Percentiles rank a stretch among this genome's conserved stretches.
These are phyloP conservation scores for Penicillium aurantiogriseum DNA, from an alignment of 2,329 filamentous ascomycete species.

Conservation along the genomic window DNA sequence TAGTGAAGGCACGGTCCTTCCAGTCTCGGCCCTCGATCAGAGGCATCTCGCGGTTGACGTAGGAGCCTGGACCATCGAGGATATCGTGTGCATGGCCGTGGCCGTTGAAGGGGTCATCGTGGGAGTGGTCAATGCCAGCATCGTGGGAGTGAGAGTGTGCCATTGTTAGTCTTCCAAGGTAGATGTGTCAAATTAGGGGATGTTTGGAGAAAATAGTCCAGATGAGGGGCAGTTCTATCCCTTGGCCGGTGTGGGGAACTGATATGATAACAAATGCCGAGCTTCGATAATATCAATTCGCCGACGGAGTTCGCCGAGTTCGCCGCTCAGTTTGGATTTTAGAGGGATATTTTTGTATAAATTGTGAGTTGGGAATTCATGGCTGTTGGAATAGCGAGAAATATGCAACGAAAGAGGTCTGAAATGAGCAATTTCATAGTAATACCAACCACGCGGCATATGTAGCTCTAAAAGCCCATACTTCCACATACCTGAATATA, in stretches of 20 bases:
- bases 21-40: conserved; percentile 85
- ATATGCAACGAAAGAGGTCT: background rate
- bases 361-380: background rate
- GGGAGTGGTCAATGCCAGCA: conserved; percentile 42
- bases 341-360: background rate
- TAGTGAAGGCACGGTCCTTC: conserved; percentile 85
- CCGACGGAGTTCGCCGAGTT: conserved; percentile 17
- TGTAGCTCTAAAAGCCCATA: background rate
- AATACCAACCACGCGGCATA: background rate
- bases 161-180: conserved; percentile 19
- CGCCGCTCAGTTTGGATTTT: conserved; percentile 9
- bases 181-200: background rate
- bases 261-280: conserved; percentile 22
- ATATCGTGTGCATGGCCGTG: conserved; percentile 97
- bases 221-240: conserved; percentile 15
- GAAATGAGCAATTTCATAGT: background rate
- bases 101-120: conserved; percentile 57
- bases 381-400: background rate
- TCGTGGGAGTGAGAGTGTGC: conserved; percentile 45
- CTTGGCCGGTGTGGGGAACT: conserved; percentile 14
- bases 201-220: conserved; percentile 3
- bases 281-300: conserved; percentile 13
- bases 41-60: conserved; percentile 85
- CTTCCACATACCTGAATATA: background rate
- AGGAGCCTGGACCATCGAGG: conserved; percentile 88